Evolutionary conservation across 2,329 filamentous ascomycete species (phyloP), one percentile per base, ranked within the genome.

Genomic region (Talaromyces atroroseus): DNA sequence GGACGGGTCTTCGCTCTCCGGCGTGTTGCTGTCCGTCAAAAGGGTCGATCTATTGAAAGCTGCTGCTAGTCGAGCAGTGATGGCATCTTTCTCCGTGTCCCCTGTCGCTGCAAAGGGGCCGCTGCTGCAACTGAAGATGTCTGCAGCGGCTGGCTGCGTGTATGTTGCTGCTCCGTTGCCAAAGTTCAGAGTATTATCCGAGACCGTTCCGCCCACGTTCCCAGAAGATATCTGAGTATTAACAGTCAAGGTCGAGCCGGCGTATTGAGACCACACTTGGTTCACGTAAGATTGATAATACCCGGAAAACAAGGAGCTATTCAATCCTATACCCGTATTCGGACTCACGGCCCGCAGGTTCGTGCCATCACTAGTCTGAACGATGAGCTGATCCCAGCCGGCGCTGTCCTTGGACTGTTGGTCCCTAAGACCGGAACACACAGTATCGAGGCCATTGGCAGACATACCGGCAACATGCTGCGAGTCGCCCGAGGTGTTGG

Each of bases 11-110:
- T 82, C 80, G 51, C 76, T 74, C 54, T 80, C 75, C 14, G 82
- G 84, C 71, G 81, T 83, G 61, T 65, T 63, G n/a, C 68, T 53
- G 63, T 80, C 60, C 20, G 71, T 66, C 50, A 88, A 71, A 59
- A 94, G 71, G 11, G 87, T 92, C 34, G 82, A 85, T 21, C 89
- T 80, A 71, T 92, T 90, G 65, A 92, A 82, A 0, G 86, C 88
- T 1, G 89, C 89, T 0, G 86, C 82, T 14, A 94, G 73, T n/a
- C 89, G 80, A 0, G 90, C 87, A 8, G 85, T 85, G 56, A 92
- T 81, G 42, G 85, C 84, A 58, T 82, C 80, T 66, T 79, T 77
- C 64, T 78, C 74, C 2, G 71, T 65, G 54, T 77, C 74, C 38
- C 70, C 71, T 3, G 63, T 63, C 5, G 73, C 69, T 1, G 72